These are phyloP conservation scores for Fusarium longipes DNA, from an alignment of 2,329 filamentous ascomycete species.

Conservation along the genomic window DNA sequence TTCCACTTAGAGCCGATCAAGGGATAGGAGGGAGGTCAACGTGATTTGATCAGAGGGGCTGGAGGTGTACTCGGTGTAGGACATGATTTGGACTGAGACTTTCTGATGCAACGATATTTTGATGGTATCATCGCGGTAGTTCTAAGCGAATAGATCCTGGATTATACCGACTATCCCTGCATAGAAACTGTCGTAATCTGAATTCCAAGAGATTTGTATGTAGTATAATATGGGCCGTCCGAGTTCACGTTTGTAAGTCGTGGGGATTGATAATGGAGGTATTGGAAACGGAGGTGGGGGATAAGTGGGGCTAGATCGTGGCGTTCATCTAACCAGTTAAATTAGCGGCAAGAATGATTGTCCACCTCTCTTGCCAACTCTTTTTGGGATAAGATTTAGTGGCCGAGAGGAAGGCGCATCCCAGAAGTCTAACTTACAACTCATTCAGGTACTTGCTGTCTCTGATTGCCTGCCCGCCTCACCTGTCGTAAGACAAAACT, in stretches of 20 bases:
- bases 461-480: constrained; percentile 1
- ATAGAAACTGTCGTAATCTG: background rate
- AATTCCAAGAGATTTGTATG: background rate
- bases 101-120: background rate
- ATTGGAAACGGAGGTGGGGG: constrained; percentile 21
- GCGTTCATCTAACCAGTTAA: constrained; percentile 1
- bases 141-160: background rate
- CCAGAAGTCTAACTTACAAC: constrained; percentile 24
- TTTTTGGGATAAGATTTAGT: constrained; percentile 35
- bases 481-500: constrained; percentile 7
- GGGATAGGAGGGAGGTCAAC: constrained; percentile 11
- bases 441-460: background rate
- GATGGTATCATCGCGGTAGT: background rate
- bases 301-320: constrained; percentile 15
- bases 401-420: constrained; percentile 18
- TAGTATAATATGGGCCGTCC: constrained; percentile 7
- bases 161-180: background rate
- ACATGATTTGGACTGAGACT: background rate
- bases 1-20: background rate
- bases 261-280: constrained; percentile 14
- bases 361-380: background rate
- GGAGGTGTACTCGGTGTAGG: constrained; percentile 1
- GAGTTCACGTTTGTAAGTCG: constrained; percentile 7
- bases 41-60: constrained; percentile 24
- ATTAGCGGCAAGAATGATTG: background rate